Conservation (phyloP, 148 eudicot species). For the Rhododendron griersonianum region DNA sequence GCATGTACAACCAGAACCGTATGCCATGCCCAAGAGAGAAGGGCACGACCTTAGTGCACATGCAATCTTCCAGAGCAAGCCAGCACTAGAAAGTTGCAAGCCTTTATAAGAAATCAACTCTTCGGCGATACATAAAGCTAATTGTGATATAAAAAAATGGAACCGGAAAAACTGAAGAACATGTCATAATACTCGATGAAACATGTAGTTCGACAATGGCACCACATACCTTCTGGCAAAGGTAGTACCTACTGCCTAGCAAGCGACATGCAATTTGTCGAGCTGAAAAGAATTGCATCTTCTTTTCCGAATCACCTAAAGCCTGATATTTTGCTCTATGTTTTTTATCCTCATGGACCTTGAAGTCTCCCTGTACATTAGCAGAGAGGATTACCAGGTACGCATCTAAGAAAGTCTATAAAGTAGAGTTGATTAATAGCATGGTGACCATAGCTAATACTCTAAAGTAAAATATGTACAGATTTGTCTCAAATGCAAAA, state of each 20-base stretch:
- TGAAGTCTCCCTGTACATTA: slow-evolving; percentile 71
- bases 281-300: slow-evolving; percentile 84
- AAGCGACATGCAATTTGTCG: slow-evolving; percentile 96
- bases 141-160: neutral
- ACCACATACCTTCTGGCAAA: slow-evolving; percentile 78
- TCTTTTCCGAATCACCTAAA: slow-evolving; percentile 57
- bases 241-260: slow-evolving; percentile 93
- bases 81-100: slow-evolving; percentile 53
- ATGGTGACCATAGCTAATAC: neutral
- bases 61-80: slow-evolving; percentile 88
- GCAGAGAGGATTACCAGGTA: neutral
- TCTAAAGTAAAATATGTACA: neutral
- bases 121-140: neutral
- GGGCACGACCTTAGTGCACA: slow-evolving; percentile 61
- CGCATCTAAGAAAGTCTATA: neutral
- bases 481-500: neutral
- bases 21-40: slow-evolving; percentile 61
- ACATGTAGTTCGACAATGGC: neutral
- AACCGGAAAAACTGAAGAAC: neutral
- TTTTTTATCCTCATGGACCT: slow-evolving; percentile 74
- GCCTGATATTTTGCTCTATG: slow-evolving; percentile 79
- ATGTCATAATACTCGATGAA: neutral
- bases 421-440: neutral
- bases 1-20: slow-evolving; percentile 94
- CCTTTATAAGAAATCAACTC: neutral